Base-by-base conservation (phyloP, 768 basidiomycete genomes). In the Tulasnella sp. region DNA sequence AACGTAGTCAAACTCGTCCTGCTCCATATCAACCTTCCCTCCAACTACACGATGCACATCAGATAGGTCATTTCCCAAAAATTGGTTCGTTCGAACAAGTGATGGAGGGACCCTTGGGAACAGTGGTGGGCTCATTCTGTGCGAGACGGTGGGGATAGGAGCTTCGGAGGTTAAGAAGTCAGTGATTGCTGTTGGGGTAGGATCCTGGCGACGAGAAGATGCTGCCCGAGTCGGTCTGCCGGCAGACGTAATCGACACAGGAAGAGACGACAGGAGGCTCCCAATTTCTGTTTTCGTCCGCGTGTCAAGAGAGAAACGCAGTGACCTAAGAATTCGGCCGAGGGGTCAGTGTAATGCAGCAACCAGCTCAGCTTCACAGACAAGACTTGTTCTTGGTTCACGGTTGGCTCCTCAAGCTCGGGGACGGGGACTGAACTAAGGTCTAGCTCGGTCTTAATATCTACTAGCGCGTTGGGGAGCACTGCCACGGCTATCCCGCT, bases 371-470 rank as follows among this genome's bases (percentile, higher is more conserved):
- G 28, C 75, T 24, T 31, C 22, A 24, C 48, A 50, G 9, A 76
- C 76, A 76, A 46, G 20, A 58, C 24, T 37, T 76, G 41, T 76
- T 76, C 76, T 50, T 44, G 76, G 31, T 76, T 50, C 34, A 76
- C 18, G 34, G 46, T 24, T 11, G 48, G 76, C 14, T 76, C 76
- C 34, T 24, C 24, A 1, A 58, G 28, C 28, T n/a, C 28, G 7
- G 46, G 46, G n/a, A 37, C 7, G 24, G 28, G 18, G 3, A 76
- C 76, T 28, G 46, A 20, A 34, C 34, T 50, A 31, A 76, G 34
- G 6, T 20, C 34, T 3, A 50, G 76, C 20, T 34, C 12, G 28
- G 37, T 11, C 6, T 16, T 44, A n/a, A 76, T n/a, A 24, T 76
- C 76, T 40, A 7, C 24, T 3, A 76, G 54, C 76, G 46, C 46